Conservation (phyloP, 345 rosid genomes). For the Linum lewisii region DNA sequence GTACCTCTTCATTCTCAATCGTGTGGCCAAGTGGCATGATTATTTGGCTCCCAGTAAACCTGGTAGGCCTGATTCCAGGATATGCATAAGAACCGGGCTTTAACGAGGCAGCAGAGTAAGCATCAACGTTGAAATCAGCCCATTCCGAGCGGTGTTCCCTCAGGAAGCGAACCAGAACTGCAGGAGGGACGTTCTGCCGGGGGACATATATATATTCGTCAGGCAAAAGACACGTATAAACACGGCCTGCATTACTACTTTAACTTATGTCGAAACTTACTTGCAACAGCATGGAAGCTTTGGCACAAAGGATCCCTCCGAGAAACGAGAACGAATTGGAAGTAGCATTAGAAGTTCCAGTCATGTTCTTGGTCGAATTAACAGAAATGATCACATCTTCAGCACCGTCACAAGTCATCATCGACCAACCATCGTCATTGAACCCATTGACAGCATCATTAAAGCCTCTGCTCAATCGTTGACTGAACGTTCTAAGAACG, state of each 20-base stretch:
- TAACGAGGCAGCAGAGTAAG: slow-evolving; percentile 81
- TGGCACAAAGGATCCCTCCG: slow-evolving; percentile 98
- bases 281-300: slow-evolving; percentile 98
- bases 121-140: slow-evolving; percentile 98
- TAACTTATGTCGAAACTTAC: slow-evolving; percentile 33
- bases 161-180: slow-evolving; percentile 81
- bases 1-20: slow-evolving; percentile 94
- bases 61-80: slow-evolving; percentile 88
- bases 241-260: not conserved
- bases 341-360: slow-evolving; percentile 24
- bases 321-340: slow-evolving; percentile 53
- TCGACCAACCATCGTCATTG: slow-evolving; percentile 91
- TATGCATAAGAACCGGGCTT: slow-evolving; percentile 72
- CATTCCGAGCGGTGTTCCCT: slow-evolving; percentile 98
- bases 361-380: slow-evolving; percentile 64
- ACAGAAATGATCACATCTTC: slow-evolving; percentile 87
- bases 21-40: slow-evolving; percentile 98
- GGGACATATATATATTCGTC: slow-evolving; percentile 10
- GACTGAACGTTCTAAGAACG: slow-evolving; percentile 89
- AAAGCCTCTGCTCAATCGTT: slow-evolving; percentile 90
- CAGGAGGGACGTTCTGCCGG: slow-evolving; percentile 84
- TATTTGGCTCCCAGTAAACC: slow-evolving; percentile 91
- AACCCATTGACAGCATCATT: slow-evolving; percentile 93
- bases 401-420: slow-evolving; percentile 70
- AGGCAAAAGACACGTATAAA: not conserved